Evolutionary conservation across 108 stramenopile genomes (phyloP).

Genomic region (Nannochloropsis salina): DNA sequence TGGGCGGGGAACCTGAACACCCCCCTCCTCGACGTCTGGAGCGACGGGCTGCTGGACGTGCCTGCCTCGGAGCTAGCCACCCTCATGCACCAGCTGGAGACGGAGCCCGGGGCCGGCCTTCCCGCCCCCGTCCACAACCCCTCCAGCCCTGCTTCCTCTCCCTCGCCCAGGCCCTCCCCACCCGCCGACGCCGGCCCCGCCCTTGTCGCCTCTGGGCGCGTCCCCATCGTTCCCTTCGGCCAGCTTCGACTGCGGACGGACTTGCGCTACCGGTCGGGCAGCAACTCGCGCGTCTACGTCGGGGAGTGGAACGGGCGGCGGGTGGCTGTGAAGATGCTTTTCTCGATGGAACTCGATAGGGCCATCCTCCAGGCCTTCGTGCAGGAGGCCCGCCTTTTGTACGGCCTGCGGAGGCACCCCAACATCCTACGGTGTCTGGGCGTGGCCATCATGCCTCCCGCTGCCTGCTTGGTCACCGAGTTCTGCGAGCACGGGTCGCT

Average conservation of each 20-base stretch:
- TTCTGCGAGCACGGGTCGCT: constrained; percentile 13
- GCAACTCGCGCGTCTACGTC: constrained; percentile 18
- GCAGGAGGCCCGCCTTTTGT: background rate
- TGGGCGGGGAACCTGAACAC: background rate
- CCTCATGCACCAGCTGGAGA: background rate
- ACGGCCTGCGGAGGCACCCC: background rate
- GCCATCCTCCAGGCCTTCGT: background rate
- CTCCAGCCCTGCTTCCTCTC: background rate
- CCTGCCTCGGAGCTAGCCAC: background rate
- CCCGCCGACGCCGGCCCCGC: background rate
- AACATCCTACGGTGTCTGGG: constrained; percentile 8
- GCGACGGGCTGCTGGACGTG: background rate
- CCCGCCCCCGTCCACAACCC: background rate
- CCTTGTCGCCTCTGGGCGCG: background rate
- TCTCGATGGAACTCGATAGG: constrained; percentile 13
- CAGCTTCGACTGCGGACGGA: background rate
- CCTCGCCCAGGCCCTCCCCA: background rate
- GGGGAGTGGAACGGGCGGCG: background rate
- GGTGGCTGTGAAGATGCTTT: constrained; percentile 22
- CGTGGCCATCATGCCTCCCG: constrained; percentile 22
- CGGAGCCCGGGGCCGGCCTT: background rate
- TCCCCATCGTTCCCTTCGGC: background rate
- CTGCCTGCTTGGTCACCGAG: constrained; percentile 18
- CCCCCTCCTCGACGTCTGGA: background rate
- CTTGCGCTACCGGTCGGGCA: background rate